These are phyloP conservation scores for Lasiosphaeris hirsuta DNA, from an alignment of 495 filamentous ascomycete species.

Conservation along the genomic window DNA sequence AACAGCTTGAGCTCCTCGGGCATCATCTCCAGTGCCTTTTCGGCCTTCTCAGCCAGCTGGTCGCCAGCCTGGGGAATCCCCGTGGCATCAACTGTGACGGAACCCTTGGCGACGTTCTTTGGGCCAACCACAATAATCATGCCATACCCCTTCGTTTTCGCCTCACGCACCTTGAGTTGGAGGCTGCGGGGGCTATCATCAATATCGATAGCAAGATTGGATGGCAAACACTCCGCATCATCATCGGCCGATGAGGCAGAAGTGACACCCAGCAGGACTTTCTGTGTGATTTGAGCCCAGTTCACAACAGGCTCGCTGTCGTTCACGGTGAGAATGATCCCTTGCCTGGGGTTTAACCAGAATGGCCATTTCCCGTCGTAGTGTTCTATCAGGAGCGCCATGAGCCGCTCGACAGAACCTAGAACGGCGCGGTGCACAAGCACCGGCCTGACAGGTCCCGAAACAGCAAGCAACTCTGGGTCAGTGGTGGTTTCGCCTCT, in stretches of 20 bases:
- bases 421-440: constrained; percentile 86
- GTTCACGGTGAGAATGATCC: constrained; percentile 73
- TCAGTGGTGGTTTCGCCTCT: constrained; percentile 48
- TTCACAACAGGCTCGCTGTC: constrained; percentile 56
- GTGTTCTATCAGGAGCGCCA: constrained; percentile 84
- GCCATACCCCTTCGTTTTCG: constrained; percentile 70
- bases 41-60: constrained; percentile 7
- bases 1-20: constrained; percentile 31
- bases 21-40: constrained; percentile 27
- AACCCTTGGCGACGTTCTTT: constrained; percentile 39
- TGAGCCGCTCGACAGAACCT: constrained; percentile 80
- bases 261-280: constrained; percentile 40
- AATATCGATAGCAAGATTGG: constrained; percentile 65
- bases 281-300: constrained; percentile 51
- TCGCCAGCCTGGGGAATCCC: constrained; percentile 12
- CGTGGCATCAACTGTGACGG: constrained; percentile 34
- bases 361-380: constrained; percentile 83
- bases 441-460: constrained; percentile 67
- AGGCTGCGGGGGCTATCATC: constrained; percentile 63
- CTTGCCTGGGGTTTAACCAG: constrained; percentile 85
- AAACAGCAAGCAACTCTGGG: constrained; percentile 38
- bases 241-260: constrained; percentile 30
- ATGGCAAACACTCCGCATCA: constrained; percentile 34
- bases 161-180: constrained; percentile 65
- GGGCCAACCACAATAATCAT: constrained; percentile 71